phyloP scores from a whole-genome alignment of 345 rosid species.

The Erysimum cheiranthoides region DNA sequence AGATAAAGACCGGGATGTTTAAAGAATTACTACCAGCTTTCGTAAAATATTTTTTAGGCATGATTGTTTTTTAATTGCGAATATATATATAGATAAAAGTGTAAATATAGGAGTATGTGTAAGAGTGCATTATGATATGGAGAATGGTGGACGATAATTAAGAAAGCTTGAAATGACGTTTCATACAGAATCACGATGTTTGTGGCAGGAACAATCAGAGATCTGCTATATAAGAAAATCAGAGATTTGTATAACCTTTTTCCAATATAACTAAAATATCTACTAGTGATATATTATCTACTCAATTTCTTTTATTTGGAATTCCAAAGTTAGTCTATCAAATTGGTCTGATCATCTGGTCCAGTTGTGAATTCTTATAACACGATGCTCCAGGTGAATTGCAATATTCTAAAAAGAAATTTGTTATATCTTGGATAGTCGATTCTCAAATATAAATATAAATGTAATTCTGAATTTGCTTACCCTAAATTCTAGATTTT shows the following conservation, averaged over 20 bases:
- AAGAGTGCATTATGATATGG: constrained; percentile 46
- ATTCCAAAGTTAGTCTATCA: constrained; percentile 1
- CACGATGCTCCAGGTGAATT: not conserved
- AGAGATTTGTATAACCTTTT: constrained; percentile 33
- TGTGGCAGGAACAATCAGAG: constrained; percentile 51
- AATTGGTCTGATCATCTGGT: constrained; percentile 10
- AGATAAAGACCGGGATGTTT: not conserved
- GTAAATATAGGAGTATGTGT: constrained; percentile 39
- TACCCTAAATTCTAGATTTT: not conserved
- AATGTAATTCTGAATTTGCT: not conserved
- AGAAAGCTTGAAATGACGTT: constrained; percentile 59
- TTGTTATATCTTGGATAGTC: not conserved
- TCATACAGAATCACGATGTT: constrained; percentile 55
- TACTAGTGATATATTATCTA: constrained; percentile 35
- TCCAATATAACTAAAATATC: constrained; percentile 38
- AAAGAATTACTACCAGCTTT: constrained; percentile 24
- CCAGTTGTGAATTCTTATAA: constrained; percentile 1
- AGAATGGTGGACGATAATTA: constrained; percentile 44
- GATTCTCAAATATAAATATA: not conserved
- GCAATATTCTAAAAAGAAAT: not conserved
- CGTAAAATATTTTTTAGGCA: constrained; percentile 30
- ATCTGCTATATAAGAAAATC: constrained; percentile 31
- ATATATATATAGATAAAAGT: constrained; percentile 19
- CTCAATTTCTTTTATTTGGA: constrained; percentile 15
- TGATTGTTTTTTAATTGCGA: not conserved